These are phyloP conservation scores for Candida broadrunensis DNA, from an alignment of 805 yeast genomes.

Conservation along the genomic window DNA sequence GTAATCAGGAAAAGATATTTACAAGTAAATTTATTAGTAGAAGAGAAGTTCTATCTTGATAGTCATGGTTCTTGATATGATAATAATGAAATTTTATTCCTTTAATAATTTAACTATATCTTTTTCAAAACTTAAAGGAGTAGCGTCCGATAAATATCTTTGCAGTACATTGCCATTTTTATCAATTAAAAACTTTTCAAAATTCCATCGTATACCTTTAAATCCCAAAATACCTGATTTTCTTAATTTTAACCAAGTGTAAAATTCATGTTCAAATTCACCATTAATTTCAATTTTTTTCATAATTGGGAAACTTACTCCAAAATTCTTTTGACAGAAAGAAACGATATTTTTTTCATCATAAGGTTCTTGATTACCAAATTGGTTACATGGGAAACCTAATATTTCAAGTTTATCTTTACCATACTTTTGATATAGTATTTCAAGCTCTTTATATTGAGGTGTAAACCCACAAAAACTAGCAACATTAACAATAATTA, in stretches of 20 bases:
- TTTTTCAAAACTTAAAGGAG: constrained; percentile 58
- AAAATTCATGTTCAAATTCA: constrained; percentile 24
- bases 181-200: constrained; percentile 68
- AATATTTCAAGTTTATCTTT: constrained; percentile 62
- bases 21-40: too few relatives aligned
- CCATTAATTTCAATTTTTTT: constrained; percentile 38
- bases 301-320: constrained; percentile 38
- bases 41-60: too few relatives aligned
- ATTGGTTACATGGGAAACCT: constrained; percentile 93
- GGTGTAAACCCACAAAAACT: constrained; percentile 76
- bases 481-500: constrained; percentile 82
- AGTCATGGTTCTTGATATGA: too few relatives aligned
- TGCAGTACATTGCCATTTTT: constrained; percentile 54
- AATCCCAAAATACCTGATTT: constrained; percentile 33
- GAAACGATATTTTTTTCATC: constrained; percentile 34
- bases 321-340: constrained; percentile 18
- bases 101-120: constrained; percentile 17
- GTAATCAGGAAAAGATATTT: too few relatives aligned
- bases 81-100: too few relatives aligned
- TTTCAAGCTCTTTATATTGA: constrained; percentile 72
- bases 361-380: constrained; percentile 77
- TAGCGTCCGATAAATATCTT: constrained; percentile 65
- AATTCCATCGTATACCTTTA: constrained; percentile 66
- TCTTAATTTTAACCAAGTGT: constrained; percentile 23
- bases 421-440: constrained; percentile 60